These are phyloP conservation scores for Microdochium paspali DNA, from an alignment of 2,329 filamentous ascomycete species.

Conservation along the genomic window DNA sequence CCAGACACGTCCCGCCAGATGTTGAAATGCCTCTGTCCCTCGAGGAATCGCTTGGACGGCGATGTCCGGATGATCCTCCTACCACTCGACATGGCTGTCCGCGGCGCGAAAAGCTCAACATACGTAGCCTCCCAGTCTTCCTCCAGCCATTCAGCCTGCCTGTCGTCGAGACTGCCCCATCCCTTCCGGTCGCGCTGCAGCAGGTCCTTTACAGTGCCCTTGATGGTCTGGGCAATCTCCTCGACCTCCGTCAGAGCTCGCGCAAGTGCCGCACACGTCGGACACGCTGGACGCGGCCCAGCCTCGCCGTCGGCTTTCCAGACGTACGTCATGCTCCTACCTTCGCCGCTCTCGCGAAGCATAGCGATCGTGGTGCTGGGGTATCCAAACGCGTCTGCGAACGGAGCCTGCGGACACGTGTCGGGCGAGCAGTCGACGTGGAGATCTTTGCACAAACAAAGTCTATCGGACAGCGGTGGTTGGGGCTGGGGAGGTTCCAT, in stretches of 20 bases:
- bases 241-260: not conserved
- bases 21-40: constrained; percentile 5
- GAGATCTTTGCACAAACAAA: no score
- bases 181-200: not conserved
- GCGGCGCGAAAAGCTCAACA: not conserved
- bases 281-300: not conserved
- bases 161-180: no score
- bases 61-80: constrained; percentile 2
- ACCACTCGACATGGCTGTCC: not conserved
- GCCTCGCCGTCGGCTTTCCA: no score
- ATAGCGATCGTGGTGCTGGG: not conserved
- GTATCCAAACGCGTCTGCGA: not conserved
- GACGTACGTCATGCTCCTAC: no score
- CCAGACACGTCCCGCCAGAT: constrained; percentile 1
- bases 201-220: not conserved
- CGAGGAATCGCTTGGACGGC: not conserved
- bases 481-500: no score
- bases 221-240: not conserved
- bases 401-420: not conserved
- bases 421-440: not conserved
- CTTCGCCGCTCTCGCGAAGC: not conserved
- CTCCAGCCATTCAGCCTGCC: not conserved
- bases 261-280: not conserved
- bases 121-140: not conserved
- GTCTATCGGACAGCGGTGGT: no score